These are phyloP conservation scores for Candida broadrunensis DNA, from an alignment of 805 yeast species.

Conservation along the genomic window DNA sequence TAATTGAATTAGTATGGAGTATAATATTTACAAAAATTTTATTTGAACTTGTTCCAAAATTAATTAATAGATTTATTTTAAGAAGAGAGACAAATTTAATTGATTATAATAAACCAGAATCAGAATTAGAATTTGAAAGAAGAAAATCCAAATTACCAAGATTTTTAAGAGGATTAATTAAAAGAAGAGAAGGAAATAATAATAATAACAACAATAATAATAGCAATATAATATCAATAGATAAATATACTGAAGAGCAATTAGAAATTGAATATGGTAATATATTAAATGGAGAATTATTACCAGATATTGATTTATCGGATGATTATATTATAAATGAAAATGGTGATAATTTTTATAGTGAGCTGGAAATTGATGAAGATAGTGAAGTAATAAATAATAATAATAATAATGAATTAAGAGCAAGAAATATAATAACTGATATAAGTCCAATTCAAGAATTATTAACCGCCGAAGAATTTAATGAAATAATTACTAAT, in stretches of 20 bases:
- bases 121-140: conserved; percentile 13
- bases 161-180: conserved; percentile 24
- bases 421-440: neutral
- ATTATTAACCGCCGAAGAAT: conserved; percentile 21
- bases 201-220: neutral
- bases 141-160: conserved; percentile 21
- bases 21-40: conserved; percentile 12
- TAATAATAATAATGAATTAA: too few relatives aligned
- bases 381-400: neutral
- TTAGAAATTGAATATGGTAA: conserved; percentile 17
- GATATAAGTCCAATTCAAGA: conserved; percentile 14
- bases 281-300: conserved; percentile 21
- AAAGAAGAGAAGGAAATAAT: conserved; percentile 15
- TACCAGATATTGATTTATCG: conserved; percentile 39
- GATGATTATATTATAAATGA: conserved; percentile 26
- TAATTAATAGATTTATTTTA: conserved; percentile 1
- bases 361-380: conserved; percentile 10
- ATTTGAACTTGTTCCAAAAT: conserved; percentile 1
- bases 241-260: conserved; percentile 15
- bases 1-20: conserved; percentile 20
- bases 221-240: conserved; percentile 2
- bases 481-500: conserved; percentile 18
- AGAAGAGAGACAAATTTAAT: neutral
- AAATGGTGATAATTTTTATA: conserved; percentile 13
- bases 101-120: conserved; percentile 7